Conservation (phyloP, 2,329 filamentous ascomycete species). For the Pleomassaria siparia region DNA sequence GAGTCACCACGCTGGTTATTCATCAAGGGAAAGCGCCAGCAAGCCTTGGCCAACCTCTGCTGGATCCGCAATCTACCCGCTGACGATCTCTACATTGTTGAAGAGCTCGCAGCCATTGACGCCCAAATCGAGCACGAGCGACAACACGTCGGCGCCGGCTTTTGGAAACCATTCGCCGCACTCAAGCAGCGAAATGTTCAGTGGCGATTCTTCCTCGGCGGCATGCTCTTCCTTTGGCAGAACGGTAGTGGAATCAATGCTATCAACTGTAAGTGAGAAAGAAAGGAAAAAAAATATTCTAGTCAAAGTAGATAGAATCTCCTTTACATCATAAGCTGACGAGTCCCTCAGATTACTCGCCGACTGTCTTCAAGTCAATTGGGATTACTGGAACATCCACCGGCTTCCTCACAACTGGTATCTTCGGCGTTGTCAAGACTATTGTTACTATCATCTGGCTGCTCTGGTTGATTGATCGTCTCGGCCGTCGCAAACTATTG, state of each 20-base stretch:
- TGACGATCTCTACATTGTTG: constrained; percentile 67
- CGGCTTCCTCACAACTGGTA: constrained; percentile 68
- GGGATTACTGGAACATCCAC: constrained; percentile 63
- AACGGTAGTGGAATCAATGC: constrained; percentile 77
- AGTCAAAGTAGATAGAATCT: too few species aligned
- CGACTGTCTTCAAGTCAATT: constrained; percentile 68
- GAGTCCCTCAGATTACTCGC: too few species aligned
- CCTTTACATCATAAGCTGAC: too few species aligned
- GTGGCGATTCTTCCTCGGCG: constrained; percentile 73
- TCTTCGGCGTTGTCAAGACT: constrained; percentile 78
- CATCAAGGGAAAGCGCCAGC: constrained; percentile 43
- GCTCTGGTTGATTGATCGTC: constrained; percentile 66
- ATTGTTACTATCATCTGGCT: constrained; percentile 69
- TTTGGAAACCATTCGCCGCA: constrained; percentile 60
- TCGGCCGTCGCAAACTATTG: constrained; percentile 64
- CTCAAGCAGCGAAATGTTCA: constrained; percentile 55
- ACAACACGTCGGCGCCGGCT: constrained; percentile 65
- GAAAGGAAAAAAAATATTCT: too few species aligned
- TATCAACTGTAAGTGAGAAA: too few species aligned
- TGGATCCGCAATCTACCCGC: constrained; percentile 64
- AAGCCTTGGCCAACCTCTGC: constrained; percentile 51
- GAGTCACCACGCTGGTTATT: constrained; percentile 51
- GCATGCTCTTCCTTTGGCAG: constrained; percentile 76
- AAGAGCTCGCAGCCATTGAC: constrained; percentile 73
- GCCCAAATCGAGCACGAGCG: constrained; percentile 67